Conservation (phyloP, 805 yeast species). For the Sungouiozyma intestinalis region DNA sequence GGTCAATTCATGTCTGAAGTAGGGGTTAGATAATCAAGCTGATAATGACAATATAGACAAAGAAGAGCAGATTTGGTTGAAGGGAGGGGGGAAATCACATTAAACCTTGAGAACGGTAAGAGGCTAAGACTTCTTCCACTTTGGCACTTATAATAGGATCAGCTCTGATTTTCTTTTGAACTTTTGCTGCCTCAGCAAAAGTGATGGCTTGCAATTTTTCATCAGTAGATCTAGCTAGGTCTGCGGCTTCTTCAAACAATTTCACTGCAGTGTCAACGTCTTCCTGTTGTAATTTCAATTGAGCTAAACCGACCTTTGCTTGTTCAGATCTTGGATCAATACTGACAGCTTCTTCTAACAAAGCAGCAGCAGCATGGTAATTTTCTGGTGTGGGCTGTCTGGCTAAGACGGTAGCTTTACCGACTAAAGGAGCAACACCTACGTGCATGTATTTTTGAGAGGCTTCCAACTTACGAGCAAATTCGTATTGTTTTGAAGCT, state of each 20-base stretch:
- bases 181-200: constrained; percentile 84
- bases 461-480: constrained; percentile 71
- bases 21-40: background rate
- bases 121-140: constrained; percentile 49
- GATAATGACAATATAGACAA: background rate
- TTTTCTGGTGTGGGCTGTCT: constrained; percentile 37
- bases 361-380: constrained; percentile 47
- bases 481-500: constrained; percentile 77
- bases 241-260: constrained; percentile 74
- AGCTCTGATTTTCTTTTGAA: constrained; percentile 67
- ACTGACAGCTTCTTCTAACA: constrained; percentile 65
- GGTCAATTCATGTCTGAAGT: background rate
- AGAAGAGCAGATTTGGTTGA: background rate
- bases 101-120: constrained; percentile 27
- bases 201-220: constrained; percentile 88
- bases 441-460: constrained; percentile 47
- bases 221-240: constrained; percentile 69
- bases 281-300: constrained; percentile 75
- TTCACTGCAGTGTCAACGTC: constrained; percentile 70
- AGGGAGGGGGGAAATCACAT: constrained; percentile 10
- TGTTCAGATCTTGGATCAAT: constrained; percentile 84
- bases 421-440: constrained; percentile 82
- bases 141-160: constrained; percentile 57
- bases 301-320: constrained; percentile 86
- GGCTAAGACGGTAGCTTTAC: constrained; percentile 69